A percentile compares a stretch with the other conserved stretches of the same genome.
phyloP scores from a whole-genome alignment of 2,329 filamentous ascomycete species.

The Cladosporium halotolerans region DNA sequence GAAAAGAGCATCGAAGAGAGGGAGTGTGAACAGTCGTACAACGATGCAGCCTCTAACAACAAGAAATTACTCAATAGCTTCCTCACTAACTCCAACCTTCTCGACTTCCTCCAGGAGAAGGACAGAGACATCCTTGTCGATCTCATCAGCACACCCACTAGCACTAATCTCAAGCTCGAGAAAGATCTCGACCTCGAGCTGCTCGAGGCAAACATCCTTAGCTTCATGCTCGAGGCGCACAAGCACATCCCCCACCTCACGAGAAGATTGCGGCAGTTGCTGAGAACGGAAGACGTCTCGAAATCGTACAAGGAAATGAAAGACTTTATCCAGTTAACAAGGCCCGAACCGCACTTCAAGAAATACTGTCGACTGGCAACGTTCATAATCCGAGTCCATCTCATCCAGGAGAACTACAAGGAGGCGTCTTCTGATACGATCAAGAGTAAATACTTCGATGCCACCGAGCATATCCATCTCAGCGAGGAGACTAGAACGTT shows the following conservation, averaged over 20 bases:
- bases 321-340: background rate
- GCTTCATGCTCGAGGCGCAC: background rate
- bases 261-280: background rate
- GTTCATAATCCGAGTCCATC: background rate
- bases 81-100: background rate
- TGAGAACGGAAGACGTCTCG: background rate
- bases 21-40: background rate
- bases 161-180: background rate
- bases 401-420: background rate
- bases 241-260: background rate
- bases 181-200: background rate
- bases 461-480: background rate
- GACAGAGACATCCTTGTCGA: background rate
- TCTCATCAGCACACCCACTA: background rate
- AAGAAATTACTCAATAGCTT: background rate
- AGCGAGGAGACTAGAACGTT: background rate
- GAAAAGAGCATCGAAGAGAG: background rate
- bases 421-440: background rate
- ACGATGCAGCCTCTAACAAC: background rate
- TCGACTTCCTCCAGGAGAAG: background rate
- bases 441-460: background rate
- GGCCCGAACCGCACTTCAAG: background rate
- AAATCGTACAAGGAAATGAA: background rate
- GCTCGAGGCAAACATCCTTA: background rate
- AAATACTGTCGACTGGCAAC: background rate